Evolutionary conservation across 345 rosid genomes (phyloP).

Genomic region (Camelina laxa): DNA sequence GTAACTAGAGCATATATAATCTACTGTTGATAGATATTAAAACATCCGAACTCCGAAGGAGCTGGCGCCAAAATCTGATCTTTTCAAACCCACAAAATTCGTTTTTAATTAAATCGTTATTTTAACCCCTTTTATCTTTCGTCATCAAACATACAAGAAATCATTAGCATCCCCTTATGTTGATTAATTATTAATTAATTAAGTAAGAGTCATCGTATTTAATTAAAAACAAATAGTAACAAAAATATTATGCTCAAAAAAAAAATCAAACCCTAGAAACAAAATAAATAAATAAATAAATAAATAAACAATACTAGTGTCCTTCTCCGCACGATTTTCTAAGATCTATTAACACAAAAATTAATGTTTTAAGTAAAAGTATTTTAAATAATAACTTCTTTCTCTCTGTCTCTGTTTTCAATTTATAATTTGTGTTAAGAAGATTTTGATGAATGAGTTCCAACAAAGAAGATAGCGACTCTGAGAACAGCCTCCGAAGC

Average conservation of each 20-base stretch:
- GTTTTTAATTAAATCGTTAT: background rate
- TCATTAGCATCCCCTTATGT: background rate
- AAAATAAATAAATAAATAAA: constrained; percentile 30
- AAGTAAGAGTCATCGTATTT: background rate
- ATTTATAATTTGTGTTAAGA: background rate
- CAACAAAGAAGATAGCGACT: constrained; percentile 40
- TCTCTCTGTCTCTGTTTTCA: constrained; percentile 15
- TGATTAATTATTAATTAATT: background rate
- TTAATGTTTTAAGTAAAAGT: constrained; percentile 12
- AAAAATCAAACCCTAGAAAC: constrained; percentile 29
- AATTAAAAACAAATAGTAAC: constrained; percentile 3
- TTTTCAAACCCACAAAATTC: constrained; percentile 47
- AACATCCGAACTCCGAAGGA: constrained; percentile 67
- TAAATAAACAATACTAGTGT: background rate
- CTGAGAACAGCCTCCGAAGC: constrained; percentile 49
- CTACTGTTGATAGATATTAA: background rate
- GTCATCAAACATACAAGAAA: background rate
- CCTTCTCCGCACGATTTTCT: constrained; percentile 24
- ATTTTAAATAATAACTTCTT: background rate
- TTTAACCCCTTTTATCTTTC: too few relatives aligned
- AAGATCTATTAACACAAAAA: constrained; percentile 38
- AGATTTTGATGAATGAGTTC: constrained; percentile 43
- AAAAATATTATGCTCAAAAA: constrained; percentile 2
- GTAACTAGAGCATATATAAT: background rate
- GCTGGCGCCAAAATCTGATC: constrained; percentile 74